These are phyloP conservation scores for Groenewaldozyma auringiensis DNA, from an alignment of 1,139 yeast genomes.

Conservation along the genomic window DNA sequence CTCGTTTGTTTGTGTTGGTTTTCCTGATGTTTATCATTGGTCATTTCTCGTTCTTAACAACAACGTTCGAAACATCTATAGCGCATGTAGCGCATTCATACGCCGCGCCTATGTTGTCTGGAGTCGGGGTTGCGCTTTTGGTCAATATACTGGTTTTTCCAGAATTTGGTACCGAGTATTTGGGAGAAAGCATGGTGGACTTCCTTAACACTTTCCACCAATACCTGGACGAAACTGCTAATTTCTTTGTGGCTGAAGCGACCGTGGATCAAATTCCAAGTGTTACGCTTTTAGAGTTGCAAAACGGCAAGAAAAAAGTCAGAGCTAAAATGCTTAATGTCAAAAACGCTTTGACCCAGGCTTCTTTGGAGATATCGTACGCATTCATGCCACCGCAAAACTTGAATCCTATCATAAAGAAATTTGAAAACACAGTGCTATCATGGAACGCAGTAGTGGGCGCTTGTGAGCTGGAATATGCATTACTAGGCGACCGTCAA, in stretches of 20 bases:
- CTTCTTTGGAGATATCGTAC: constrained; percentile 42
- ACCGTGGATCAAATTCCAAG: constrained; percentile 12
- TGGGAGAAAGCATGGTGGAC: constrained; percentile 38
- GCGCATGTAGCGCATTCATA: constrained; percentile 30
- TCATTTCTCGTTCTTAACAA: constrained; percentile 40
- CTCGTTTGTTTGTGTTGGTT: constrained; percentile 39
- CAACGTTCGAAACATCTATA: constrained; percentile 23
- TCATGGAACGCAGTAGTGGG: constrained; percentile 39
- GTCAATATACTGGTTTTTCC: constrained; percentile 41
- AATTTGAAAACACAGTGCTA: constrained; percentile 30
- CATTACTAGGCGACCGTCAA: constrained; percentile 27
- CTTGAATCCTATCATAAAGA: constrained; percentile 32
- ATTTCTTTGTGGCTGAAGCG: constrained; percentile 31
- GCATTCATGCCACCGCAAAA: constrained; percentile 41
- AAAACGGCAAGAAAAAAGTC: constrained; percentile 24
- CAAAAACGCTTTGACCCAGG: constrained; percentile 38
- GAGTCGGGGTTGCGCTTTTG: constrained; percentile 37
- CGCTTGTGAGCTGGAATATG: constrained; percentile 42
- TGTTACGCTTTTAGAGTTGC: constrained; percentile 12
- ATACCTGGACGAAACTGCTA: constrained; percentile 34
- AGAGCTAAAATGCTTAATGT: constrained; percentile 32
- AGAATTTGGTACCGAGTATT: constrained; percentile 44
- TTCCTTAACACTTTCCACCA: constrained; percentile 36
- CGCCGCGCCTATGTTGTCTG: constrained; percentile 39
- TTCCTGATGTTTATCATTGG: constrained; percentile 42